Conservation (phyloP, 345 rosid species). For the Citrus cavaleriei region DNA sequence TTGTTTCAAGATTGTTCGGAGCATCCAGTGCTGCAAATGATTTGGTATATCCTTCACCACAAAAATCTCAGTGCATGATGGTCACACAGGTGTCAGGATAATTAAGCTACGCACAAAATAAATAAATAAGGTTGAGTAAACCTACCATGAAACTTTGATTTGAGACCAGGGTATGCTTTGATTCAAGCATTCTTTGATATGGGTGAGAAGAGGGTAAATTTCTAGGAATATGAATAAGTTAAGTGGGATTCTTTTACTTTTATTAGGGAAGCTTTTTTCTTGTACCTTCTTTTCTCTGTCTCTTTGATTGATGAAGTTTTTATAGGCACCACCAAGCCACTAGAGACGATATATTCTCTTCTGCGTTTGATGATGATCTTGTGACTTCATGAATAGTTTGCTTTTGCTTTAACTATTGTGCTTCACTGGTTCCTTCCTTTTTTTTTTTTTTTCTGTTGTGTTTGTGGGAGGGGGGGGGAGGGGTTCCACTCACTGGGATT, state of each 20-base stretch:
- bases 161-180: background rate
- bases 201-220: background rate
- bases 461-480: no score
- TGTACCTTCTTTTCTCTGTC: background rate
- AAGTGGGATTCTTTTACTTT: background rate
- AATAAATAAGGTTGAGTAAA: background rate
- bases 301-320: background rate
- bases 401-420: background rate
- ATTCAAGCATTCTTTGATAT: background rate
- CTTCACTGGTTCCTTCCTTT: background rate
- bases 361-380: background rate
- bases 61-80: no score
- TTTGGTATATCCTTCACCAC: background rate
- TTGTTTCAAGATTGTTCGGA: background rate
- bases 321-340: background rate
- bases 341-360: background rate
- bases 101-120: background rate
- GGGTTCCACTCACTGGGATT: background rate
- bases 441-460: no score
- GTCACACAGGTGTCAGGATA: background rate
- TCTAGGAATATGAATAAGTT: background rate
- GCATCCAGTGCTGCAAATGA: background rate
- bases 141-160: background rate
- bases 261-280: background rate
- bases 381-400: background rate